Conservation (phyloP, 2,329 filamentous ascomycete species). For the Paraphoma sp. region DNA sequence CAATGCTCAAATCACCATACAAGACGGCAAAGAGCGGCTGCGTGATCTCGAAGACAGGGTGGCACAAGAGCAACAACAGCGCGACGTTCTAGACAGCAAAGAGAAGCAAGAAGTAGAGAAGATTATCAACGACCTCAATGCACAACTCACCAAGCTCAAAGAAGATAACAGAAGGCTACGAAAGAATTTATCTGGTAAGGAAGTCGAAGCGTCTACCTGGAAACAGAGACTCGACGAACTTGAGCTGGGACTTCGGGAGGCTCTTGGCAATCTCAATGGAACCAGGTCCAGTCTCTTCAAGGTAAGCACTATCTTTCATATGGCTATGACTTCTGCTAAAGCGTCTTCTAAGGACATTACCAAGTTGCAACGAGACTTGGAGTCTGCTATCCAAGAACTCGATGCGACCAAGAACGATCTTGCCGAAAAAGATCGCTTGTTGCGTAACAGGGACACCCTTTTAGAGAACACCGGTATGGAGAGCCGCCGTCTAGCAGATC, state of each 20-base stretch:
- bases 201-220: conserved; percentile 89
- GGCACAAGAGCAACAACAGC: conserved; percentile 80
- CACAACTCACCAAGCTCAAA: conserved; percentile 79
- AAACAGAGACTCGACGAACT: conserved; percentile 89
- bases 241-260: conserved; percentile 85
- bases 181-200: conserved; percentile 81
- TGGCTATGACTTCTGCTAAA: conserved; percentile 22
- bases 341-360: conserved; percentile 69
- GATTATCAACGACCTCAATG: conserved; percentile 89
- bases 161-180: conserved; percentile 84
- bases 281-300: conserved; percentile 85
- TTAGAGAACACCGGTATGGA: conserved; percentile 90
- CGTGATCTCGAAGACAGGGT: conserved; percentile 67
- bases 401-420: conserved; percentile 78
- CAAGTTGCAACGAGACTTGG: conserved; percentile 86
- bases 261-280: conserved; percentile 85
- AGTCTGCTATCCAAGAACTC: conserved; percentile 81
- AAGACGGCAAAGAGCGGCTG: conserved; percentile 79
- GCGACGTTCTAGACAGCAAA: conserved; percentile 82
- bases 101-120: conserved; percentile 97
- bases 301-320: conserved; percentile 51
- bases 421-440: conserved; percentile 87
- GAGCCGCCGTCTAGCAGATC: conserved; percentile 80
- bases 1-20: conserved; percentile 77
- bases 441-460: conserved; percentile 86